phyloP scores from a whole-genome alignment of 768 basidiomycete species.

The Crepidotus variabilis region DNA sequence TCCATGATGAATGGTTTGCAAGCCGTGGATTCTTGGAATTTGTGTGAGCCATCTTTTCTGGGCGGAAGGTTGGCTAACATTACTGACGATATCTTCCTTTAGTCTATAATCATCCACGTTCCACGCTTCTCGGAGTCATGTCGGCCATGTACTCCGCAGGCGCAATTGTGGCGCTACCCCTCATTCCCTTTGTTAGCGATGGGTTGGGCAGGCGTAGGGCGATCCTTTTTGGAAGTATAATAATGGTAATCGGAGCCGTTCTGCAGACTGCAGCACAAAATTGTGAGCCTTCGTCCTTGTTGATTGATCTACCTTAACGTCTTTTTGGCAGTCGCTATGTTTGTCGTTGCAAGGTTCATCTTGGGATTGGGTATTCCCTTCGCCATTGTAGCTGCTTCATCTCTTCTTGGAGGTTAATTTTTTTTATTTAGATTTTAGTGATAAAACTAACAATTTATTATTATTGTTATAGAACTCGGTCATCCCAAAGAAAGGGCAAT shows the following conservation, averaged over 20 bases:
- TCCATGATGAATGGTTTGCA: slow-evolving; percentile 65
- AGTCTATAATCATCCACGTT: slow-evolving; percentile 57
- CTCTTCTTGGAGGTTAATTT: slow-evolving; percentile 49
- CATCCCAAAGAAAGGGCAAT: slow-evolving; percentile 69
- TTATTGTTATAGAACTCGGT: slow-evolving; percentile 42
- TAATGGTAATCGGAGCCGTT: slow-evolving; percentile 46
- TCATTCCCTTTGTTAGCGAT: slow-evolving; percentile 50
- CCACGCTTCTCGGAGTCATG: slow-evolving; percentile 52
- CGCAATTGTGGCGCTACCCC: slow-evolving; percentile 47
- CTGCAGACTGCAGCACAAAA: slow-evolving; percentile 45
- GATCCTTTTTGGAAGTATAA: slow-evolving; percentile 46
- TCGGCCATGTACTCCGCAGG: slow-evolving; percentile 61
- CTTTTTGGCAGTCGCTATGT: slow-evolving; percentile 46
- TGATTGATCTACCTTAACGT: background rate
- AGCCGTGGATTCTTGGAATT: slow-evolving; percentile 53
- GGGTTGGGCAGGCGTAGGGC: slow-evolving; percentile 46
- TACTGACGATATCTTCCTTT: background rate
- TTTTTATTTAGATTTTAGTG: too few species aligned
- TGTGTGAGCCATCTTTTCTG: slow-evolving; percentile 32
- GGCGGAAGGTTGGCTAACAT: background rate
- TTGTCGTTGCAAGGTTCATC: slow-evolving; percentile 51
- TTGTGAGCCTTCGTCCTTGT: slow-evolving; percentile 29
- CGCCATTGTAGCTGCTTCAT: slow-evolving; percentile 61
- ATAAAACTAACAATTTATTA: background rate
- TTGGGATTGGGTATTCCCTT: slow-evolving; percentile 60